Conservation (phyloP, 192 early-diverging fungal genomes). For the Borealophlyctis nickersoniae region DNA sequence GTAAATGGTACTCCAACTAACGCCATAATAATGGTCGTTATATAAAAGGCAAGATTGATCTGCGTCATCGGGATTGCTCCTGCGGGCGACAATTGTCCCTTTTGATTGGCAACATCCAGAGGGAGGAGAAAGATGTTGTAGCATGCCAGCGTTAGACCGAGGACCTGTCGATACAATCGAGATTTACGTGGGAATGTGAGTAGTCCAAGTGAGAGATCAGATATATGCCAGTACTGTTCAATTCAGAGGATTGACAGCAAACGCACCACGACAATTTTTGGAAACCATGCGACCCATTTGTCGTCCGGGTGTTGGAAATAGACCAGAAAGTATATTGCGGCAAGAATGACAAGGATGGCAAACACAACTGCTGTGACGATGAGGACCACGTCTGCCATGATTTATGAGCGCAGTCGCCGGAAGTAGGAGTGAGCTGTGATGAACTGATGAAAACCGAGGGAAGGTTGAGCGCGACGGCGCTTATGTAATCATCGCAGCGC, state of each 20-base stretch:
- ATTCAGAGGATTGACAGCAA: too few relatives aligned
- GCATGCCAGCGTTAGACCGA: slow-evolving; percentile 42
- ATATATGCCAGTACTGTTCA: too few relatives aligned
- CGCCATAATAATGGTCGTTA: slow-evolving; percentile 42
- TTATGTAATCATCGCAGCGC: too few relatives aligned
- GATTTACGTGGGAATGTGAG: too few relatives aligned
- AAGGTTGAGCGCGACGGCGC: too few relatives aligned
- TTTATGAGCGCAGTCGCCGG: too few relatives aligned
- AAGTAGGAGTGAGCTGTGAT: too few relatives aligned
- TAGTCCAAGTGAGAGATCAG: too few relatives aligned
- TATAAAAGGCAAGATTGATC: slow-evolving; percentile 49
- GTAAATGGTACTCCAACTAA: slow-evolving; percentile 56
- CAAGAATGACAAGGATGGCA: slow-evolving; percentile 51
- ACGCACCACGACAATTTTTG: slow-evolving; percentile 60
- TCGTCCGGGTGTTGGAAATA: slow-evolving; percentile 69
- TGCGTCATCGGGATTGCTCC: slow-evolving; percentile 52
- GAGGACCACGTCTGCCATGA: slow-evolving; percentile 39
- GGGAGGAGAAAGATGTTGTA: slow-evolving; percentile 62
- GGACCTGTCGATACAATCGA: slow-evolving; percentile 35
- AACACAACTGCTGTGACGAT: slow-evolving; percentile 53
- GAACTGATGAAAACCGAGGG: too few relatives aligned
- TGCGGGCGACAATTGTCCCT: slow-evolving; percentile 27
- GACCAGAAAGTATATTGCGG: slow-evolving; percentile 56
- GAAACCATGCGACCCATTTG: slow-evolving; percentile 66
- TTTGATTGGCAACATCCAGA: slow-evolving; percentile 62